A percentile compares a stretch with the other conserved stretches of the same genome.
Evolutionary conservation across 1,284 basidiomycete species (phyloP).

Genomic region (Malassezia cuniculi): DNA sequence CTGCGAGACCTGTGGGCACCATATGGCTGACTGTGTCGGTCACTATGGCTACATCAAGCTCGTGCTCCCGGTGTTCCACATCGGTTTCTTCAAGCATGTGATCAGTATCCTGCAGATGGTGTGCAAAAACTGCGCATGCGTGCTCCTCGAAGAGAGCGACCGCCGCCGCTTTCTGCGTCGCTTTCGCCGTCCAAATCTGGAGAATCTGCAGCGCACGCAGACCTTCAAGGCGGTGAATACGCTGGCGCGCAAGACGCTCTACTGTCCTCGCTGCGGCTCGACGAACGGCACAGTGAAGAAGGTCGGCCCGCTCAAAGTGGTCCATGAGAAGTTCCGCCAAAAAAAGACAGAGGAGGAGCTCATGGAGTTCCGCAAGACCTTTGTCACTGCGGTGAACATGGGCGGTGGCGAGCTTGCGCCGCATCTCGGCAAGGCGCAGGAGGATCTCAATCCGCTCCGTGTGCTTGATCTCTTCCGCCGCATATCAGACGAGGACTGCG

Average conservation of each 20-base stretch:
- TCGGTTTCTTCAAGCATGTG: slow-evolving; percentile 93
- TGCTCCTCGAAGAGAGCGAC: slow-evolving; percentile 79
- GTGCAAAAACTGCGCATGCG: slow-evolving; percentile 70
- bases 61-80: slow-evolving; percentile 84
- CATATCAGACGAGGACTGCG: slow-evolving; percentile 88
- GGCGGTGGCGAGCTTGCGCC: slow-evolving; percentile 73
- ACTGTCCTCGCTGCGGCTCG: slow-evolving; percentile 83
- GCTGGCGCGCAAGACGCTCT: slow-evolving; percentile 73
- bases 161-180: slow-evolving; percentile 70
- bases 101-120: slow-evolving; percentile 77
- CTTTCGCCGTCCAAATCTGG: slow-evolving; percentile 77
- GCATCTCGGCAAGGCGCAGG: slow-evolving; percentile 78
- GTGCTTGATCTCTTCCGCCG: slow-evolving; percentile 83
- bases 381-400: slow-evolving; percentile 62
- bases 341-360: slow-evolving; percentile 84
- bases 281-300: slow-evolving; percentile 96
- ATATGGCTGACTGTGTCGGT: slow-evolving; percentile 86
- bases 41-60: slow-evolving; percentile 68
- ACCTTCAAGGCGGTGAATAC: slow-evolving; percentile 80
- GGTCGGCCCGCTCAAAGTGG: slow-evolving; percentile 82
- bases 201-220: slow-evolving; percentile 79
- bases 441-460: slow-evolving; percentile 89
- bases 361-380: slow-evolving; percentile 74
- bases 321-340: slow-evolving; percentile 92
- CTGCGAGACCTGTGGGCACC: slow-evolving; percentile 89